Evolutionary conservation across 768 basidiomycete species (phyloP).

Genomic region (Leccinellum rugosiceps): DNA sequence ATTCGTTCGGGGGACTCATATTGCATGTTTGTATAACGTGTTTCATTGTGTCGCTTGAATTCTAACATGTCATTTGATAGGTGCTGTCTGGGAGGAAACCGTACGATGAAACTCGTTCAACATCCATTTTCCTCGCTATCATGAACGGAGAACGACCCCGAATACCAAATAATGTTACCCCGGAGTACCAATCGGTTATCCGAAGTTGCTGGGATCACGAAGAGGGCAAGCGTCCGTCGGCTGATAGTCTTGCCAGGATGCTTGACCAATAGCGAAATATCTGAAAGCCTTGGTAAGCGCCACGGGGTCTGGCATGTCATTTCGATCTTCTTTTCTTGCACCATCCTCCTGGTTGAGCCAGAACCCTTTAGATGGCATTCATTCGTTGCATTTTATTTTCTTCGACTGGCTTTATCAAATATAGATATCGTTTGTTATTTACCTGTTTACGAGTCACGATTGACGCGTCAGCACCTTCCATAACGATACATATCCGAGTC

Average conservation of each 20-base stretch:
- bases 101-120: conserved; percentile 4
- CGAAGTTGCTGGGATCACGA: conserved; percentile 16
- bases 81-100: conserved; percentile 21
- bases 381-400: not conserved
- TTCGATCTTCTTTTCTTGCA: not conserved
- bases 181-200: conserved; percentile 8
- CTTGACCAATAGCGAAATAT: not conserved
- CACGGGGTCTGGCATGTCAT: not conserved
- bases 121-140: not conserved
- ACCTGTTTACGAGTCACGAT: no score
- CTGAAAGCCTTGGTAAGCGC: not conserved
- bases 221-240: conserved; percentile 18
- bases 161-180: conserved; percentile 8
- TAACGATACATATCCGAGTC: no score
- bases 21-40: conserved; percentile 21
- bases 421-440: no score
- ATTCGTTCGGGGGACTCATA: conserved; percentile 36
- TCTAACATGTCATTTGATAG: conserved; percentile 14
- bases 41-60: not conserved
- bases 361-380: not conserved
- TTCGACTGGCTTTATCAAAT: no score
- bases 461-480: no score
- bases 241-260: conserved; percentile 3
- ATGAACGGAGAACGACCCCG: conserved; percentile 10
- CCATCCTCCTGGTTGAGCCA: not conserved